phyloP scores from a whole-genome alignment of 805 yeast species.

The Yamadazyma phyllophila region DNA sequence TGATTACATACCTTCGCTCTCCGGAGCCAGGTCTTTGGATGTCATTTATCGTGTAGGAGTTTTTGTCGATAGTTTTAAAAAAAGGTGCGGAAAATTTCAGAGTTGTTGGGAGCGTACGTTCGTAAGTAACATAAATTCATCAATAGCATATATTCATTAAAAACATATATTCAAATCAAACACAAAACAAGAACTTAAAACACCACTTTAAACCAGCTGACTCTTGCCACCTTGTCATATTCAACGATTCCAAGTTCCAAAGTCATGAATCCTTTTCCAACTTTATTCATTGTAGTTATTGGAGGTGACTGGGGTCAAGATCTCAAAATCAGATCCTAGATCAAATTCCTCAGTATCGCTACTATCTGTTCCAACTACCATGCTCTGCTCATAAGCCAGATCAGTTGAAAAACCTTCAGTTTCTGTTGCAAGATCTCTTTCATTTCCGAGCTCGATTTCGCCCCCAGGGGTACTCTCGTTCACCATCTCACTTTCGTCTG shows the following conservation, averaged over 20 bases:
- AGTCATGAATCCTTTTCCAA: too few species aligned
- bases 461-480: background rate
- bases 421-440: background rate
- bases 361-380: slow-evolving; percentile 18
- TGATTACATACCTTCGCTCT: slow-evolving; percentile 38
- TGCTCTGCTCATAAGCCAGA: background rate
- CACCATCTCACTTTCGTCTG: background rate
- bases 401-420: background rate
- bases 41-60: slow-evolving; percentile 2
- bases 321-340: slow-evolving; percentile 35
- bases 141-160: too few species aligned
- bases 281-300: slow-evolving; percentile 2
- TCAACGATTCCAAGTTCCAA: too few species aligned
- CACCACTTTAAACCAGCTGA: too few species aligned
- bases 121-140: too few species aligned
- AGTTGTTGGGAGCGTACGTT: too few species aligned
- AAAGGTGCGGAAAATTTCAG: background rate
- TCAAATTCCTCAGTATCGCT: slow-evolving; percentile 27
- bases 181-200: background rate
- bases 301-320: slow-evolving; percentile 26
- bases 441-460: background rate
- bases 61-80: background rate
- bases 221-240: too few species aligned
- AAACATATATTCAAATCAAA: background rate
- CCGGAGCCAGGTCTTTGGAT: slow-evolving; percentile 32